Evolutionary conservation across 306 rosid genomes (phyloP), one percentile per base, ranked within the genome.

Genomic region (Quercus variabilis): DNA sequence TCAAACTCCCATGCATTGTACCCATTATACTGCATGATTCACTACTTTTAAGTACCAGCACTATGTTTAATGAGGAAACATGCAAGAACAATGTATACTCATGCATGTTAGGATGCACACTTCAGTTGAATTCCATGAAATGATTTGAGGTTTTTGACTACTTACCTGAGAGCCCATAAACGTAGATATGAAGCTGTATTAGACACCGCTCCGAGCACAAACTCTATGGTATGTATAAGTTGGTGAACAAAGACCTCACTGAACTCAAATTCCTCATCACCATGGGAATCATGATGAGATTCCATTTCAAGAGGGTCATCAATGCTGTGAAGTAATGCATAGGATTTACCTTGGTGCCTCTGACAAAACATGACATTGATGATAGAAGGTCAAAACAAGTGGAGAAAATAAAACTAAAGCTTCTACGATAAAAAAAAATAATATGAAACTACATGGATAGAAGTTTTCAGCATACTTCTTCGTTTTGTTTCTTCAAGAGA

Each of bases 161-260:
- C 85, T 20, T 71, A 95, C 99, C 98, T 95, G 49, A 95, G 91
- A 68, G 97, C 99, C 99, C 98, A 92, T 19, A 95, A 84, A 70
- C 99, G 95, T 56, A 95, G 99, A 81, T 92, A 95, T 6, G 99
- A 95, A 85, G 99, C 99, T n/a, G 99, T 95, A 70, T 95, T 95
- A 77, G 99, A 95, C 74, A 94, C 97, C 4, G 99, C 97, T 72
- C 97, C 97, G 18, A 92, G 97, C 74, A 92, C 99, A 87, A 95
- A 95, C 81, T 95, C 98, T 60, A 95, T 95, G 74, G 97, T 89
- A 85, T 95, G 99, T 85, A 92, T 95, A 51, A 95, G 94, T 88
- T 95, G 99, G 82, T 95, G 98, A 23, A 95, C 98, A 21, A 95
- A 89, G 85, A 91, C 81, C 86, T 95, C 99, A 58, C 99, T 89